Evolutionary conservation across 257 asterid species (phyloP), one percentile per base, ranked within the genome.

Genomic region (Coffea eugenioides): DNA sequence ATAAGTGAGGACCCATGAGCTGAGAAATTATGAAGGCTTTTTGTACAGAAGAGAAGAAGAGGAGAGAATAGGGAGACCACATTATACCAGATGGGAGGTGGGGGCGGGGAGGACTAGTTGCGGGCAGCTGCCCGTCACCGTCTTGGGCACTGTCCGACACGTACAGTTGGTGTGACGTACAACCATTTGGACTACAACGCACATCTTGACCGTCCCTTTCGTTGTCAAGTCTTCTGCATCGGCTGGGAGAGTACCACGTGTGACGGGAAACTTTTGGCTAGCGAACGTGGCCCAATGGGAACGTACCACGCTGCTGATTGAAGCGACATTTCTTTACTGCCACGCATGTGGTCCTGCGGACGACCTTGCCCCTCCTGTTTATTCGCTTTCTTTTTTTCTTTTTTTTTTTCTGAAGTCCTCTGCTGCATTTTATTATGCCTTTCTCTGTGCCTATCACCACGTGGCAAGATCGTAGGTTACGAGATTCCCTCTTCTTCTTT

Each of bases 51-150:
- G 71, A 49, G 79, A 64, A 51, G 80, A 34, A 16, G 43, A 10
- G 73, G 80, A 31, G 34, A 31, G 34, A 31, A 31, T 31, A 31
- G 59, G 80, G 77, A 68, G 83, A 75, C 81, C 83, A 75, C 80
- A 83, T 83, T 87, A 87, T 87, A 87, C 75, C 77, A 78, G 90
- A 83, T 77, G 80, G 61, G 13, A 31, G 7, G 61, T 85, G 76
- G 88, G 86, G 81, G 34, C 52, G 45, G 75, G 59, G 73, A 51
- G 73, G 78, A 69, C 68, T 56, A 27, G 59, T 49, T 61, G 45
- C 88, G 97, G 98, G 94, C 91, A 92, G 91, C 91, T 93, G 92
- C 91, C 99, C 94, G 94, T 89, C 93, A 90, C 94, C 92, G 90
- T 80, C 88, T 21, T 14, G 93, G 99, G 97, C 91, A 90, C 88